Conservation (phyloP, 2,329 filamentous ascomycete species). For the Clonostachys rosea region DNA sequence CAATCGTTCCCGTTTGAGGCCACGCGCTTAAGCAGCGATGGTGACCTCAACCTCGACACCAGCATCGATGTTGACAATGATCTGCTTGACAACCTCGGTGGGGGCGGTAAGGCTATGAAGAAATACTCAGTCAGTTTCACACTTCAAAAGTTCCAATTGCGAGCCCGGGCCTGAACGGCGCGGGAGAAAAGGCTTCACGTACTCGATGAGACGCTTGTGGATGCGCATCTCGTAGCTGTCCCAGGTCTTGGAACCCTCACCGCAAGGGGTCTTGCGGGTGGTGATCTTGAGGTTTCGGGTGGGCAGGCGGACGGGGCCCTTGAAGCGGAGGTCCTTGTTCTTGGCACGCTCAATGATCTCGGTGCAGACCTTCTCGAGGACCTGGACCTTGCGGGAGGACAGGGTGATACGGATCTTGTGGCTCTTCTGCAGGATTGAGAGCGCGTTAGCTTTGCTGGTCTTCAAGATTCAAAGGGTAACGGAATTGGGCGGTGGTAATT, state of each 20-base stretch:
- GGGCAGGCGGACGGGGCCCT: conserved; percentile 95
- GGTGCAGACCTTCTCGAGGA: conserved; percentile 96
- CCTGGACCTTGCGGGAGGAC: conserved; percentile 88
- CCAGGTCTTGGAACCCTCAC: conserved; percentile 99
- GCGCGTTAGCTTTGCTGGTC: conserved; percentile 1
- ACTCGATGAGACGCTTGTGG: conserved; percentile 97
- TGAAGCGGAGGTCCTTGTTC: conserved; percentile 96
- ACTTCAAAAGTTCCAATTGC: neutral
- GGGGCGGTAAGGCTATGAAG: conserved; percentile 76
- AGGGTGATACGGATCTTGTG: conserved; percentile 99
- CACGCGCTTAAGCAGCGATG: conserved; percentile 67
- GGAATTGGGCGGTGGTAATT: neutral
- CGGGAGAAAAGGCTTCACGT: conserved; percentile 7
- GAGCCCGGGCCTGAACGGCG: conserved; percentile 22
- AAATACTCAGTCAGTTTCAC: conserved; percentile 4
- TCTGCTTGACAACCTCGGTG: conserved; percentile 95
- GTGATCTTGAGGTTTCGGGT: conserved; percentile 97
- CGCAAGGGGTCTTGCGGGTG: conserved; percentile 98
- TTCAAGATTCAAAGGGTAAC: neutral
- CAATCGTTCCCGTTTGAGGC: neutral
- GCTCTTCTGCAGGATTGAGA: conserved; percentile 59
- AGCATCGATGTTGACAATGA: conserved; percentile 94
- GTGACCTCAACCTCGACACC: conserved; percentile 92
- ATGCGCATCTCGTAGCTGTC: conserved; percentile 99
- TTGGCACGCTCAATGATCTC: conserved; percentile 99